Percentiles rank a stretch among this genome's conserved stretches.
Evolutionary conservation across 352 stramenopile genomes (phyloP).

Genomic region (Globisporangium iwayamae): DNA sequence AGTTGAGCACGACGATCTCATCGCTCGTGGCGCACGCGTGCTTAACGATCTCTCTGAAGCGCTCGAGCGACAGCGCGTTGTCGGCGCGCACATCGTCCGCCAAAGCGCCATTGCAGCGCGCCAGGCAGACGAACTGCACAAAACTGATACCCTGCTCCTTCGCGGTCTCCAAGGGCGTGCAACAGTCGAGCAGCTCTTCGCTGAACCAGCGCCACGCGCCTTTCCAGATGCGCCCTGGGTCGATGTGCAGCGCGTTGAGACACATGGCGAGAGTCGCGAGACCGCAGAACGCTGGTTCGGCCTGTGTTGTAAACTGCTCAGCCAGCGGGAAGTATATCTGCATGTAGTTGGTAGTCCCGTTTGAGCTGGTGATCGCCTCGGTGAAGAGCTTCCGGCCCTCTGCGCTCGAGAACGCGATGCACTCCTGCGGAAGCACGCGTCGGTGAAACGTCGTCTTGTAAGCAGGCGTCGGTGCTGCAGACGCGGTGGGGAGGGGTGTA

Average conservation of each 20-base stretch:
- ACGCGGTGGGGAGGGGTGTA: background rate
- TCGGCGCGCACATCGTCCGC: slow-evolving; percentile 40
- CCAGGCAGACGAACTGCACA: slow-evolving; percentile 66
- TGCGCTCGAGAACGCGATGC: slow-evolving; percentile 80
- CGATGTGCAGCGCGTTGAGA: slow-evolving; percentile 72
- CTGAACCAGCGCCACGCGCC: slow-evolving; percentile 80
- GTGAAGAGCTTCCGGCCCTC: slow-evolving; percentile 84
- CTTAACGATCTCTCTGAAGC: slow-evolving; percentile 68
- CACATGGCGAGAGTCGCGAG: slow-evolving; percentile 85
- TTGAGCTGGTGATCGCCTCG: slow-evolving; percentile 42
- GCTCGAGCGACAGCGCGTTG: slow-evolving; percentile 46
- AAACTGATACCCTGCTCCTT: slow-evolving; percentile 76
- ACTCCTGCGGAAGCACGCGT: slow-evolving; percentile 69
- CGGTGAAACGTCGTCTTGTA: slow-evolving; percentile 77
- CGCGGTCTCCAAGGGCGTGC: slow-evolving; percentile 60
- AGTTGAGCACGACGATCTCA: slow-evolving; percentile 92
- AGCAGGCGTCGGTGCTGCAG: background rate
- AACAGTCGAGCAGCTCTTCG: slow-evolving; percentile 82
- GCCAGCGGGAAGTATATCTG: slow-evolving; percentile 92
- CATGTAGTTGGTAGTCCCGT: slow-evolving; percentile 55
- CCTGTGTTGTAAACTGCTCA: slow-evolving; percentile 88
- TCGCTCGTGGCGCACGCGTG: slow-evolving; percentile 61
- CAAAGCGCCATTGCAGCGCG: slow-evolving; percentile 57
- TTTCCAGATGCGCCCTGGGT: slow-evolving; percentile 76
- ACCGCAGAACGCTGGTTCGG: slow-evolving; percentile 90